Evolutionary conservation across 768 basidiomycete species (phyloP).

Genomic region (Fibroporia radiculosa): DNA sequence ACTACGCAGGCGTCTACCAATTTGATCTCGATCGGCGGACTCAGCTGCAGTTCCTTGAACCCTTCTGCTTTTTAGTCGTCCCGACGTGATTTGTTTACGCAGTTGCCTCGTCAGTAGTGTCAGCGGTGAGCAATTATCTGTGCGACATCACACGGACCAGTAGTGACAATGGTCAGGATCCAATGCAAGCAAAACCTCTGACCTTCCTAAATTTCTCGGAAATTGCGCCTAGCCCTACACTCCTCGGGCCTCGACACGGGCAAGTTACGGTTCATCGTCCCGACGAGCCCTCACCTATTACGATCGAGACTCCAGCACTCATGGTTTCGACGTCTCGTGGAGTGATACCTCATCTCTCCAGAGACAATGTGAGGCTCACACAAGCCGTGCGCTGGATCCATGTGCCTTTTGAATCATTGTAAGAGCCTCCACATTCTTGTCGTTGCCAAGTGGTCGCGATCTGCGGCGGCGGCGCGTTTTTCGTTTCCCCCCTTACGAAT

Average conservation of each 20-base stretch:
- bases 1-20: too few species aligned
- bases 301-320: constrained; percentile 46
- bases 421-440: constrained; percentile 23
- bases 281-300: background rate
- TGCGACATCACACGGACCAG: too few species aligned
- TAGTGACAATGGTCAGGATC: too few species aligned
- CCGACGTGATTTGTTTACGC: too few species aligned
- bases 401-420: constrained; percentile 80
- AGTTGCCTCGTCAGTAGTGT: too few species aligned
- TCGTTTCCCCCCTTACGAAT: background rate
- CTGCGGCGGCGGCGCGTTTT: background rate
- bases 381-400: constrained; percentile 54
- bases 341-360: constrained; percentile 63
- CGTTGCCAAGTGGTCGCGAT: background rate
- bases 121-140: too few species aligned
- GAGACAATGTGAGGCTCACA: constrained; percentile 45
- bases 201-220: background rate
- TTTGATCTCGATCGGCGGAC: too few species aligned
- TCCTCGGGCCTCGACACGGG: background rate
- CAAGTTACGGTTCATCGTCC: background rate
- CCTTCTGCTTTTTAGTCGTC: too few species aligned
- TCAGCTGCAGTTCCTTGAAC: too few species aligned
- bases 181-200: background rate
- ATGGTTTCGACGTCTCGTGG: constrained; percentile 65
- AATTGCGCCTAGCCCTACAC: background rate